Evolutionary conservation across 2,329 filamentous ascomycete genomes (phyloP).

Genomic region (Botrytis hyacinthi): DNA sequence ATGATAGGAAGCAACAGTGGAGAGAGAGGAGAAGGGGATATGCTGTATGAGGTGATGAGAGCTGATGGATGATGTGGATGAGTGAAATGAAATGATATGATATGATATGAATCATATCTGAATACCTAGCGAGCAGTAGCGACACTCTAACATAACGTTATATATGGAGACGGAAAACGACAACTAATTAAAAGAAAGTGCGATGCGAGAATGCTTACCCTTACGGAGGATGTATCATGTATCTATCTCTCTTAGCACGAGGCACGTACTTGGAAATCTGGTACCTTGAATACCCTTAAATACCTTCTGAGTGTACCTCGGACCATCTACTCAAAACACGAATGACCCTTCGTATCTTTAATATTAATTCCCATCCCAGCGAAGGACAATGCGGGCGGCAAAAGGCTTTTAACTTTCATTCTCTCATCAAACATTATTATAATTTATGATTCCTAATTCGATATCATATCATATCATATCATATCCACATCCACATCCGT

Average conservation of each 20-base stretch:
- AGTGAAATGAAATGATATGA: background rate
- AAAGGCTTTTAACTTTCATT: background rate
- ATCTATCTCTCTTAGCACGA: background rate
- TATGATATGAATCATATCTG: background rate
- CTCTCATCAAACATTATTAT: background rate
- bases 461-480: background rate
- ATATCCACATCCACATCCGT: background rate
- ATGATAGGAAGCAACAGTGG: background rate
- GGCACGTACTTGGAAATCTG: background rate
- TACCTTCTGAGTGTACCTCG: background rate
- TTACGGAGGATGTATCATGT: background rate
- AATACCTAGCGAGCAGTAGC: background rate
- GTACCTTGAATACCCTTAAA: background rate
- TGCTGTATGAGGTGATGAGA: background rate
- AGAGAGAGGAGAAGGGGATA: background rate
- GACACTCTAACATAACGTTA: constrained; percentile 1
- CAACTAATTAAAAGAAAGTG: constrained; percentile 4
- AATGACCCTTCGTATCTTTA: background rate
- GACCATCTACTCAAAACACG: background rate
- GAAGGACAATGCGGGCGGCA: background rate
- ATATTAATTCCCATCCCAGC: background rate
- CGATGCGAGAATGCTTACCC: background rate
- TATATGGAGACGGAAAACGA: background rate
- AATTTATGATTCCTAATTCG: background rate
- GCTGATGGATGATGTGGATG: background rate